These are phyloP conservation scores for Talaromyces thailandensis DNA, from an alignment of 495 filamentous ascomycete species.

Conservation along the genomic window DNA sequence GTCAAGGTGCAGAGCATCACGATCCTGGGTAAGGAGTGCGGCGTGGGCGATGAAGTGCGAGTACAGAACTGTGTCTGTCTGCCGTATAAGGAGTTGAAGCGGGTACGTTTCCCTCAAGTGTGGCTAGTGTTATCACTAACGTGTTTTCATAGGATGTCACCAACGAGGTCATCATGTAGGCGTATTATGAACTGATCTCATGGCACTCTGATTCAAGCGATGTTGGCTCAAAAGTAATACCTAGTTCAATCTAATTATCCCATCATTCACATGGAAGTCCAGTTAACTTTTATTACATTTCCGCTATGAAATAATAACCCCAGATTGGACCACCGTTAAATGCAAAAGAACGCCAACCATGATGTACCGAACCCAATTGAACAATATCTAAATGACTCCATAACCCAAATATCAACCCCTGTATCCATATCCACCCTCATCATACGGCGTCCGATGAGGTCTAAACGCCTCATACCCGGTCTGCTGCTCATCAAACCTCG, in stretches of 20 bases:
- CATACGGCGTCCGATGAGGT: not conserved
- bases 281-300: not conserved
- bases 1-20: constrained; percentile 99
- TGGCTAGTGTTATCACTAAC: not conserved
- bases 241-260: not conserved
- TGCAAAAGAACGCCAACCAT: not conserved
- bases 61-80: constrained; percentile 98
- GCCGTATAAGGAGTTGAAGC: constrained; percentile 97
- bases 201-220: not conserved
- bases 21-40: constrained; percentile 94
- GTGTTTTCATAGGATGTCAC: constrained; percentile 58
- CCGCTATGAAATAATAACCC: not conserved
- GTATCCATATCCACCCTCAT: constrained; percentile 1
- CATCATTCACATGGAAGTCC: not conserved
- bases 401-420: not conserved
- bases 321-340: not conserved
- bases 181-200: not conserved
- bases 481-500: constrained; percentile 4
- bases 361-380: not conserved
- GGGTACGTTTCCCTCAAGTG: constrained; percentile 50
- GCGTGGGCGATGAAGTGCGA: constrained; percentile 86
- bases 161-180: constrained; percentile 96
- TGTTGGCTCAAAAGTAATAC: not conserved
- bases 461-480: not conserved
- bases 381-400: not conserved